Evolutionary conservation across 768 basidiomycete species (phyloP).

Genomic region (Paxillus rubicundulus): DNA sequence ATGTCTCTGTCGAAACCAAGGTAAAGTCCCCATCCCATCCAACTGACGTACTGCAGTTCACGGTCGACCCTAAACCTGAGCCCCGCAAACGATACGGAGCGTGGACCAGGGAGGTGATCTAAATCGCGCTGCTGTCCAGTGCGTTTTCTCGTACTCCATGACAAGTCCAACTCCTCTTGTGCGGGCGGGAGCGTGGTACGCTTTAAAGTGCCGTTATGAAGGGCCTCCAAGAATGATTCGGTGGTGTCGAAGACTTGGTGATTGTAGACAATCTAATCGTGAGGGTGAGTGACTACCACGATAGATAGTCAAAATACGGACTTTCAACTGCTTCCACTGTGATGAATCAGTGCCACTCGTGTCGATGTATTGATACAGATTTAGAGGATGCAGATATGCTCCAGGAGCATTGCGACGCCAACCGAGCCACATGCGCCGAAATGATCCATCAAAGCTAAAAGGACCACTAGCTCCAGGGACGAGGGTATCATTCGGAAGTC

Average conservation of each 20-base stretch:
- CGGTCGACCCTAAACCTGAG: slow-evolving; percentile 55
- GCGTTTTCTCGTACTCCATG: slow-evolving; percentile 49
- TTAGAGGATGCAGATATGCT: slow-evolving; percentile 51
- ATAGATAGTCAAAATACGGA: slow-evolving; percentile 9
- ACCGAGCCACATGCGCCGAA: slow-evolving; percentile 53
- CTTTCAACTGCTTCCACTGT: slow-evolving; percentile 53
- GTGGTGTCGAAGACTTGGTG: slow-evolving; percentile 50
- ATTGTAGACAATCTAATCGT: slow-evolving; percentile 52
- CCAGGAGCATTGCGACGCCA: slow-evolving; percentile 51
- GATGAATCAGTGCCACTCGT: slow-evolving; percentile 49
- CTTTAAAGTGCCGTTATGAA: slow-evolving; percentile 49
- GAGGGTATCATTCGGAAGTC: slow-evolving; percentile 49
- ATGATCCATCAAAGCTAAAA: slow-evolving; percentile 58
- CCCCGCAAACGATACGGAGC: slow-evolving; percentile 59
- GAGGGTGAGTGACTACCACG: not conserved
- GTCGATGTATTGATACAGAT: slow-evolving; percentile 59
- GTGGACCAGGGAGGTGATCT: slow-evolving; percentile 64
- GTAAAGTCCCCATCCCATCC: slow-evolving; percentile 67
- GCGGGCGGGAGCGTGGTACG: slow-evolving; percentile 34
- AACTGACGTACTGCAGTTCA: slow-evolving; percentile 52
- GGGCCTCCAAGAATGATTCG: slow-evolving; percentile 53
- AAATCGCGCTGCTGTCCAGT: slow-evolving; percentile 45
- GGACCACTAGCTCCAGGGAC: slow-evolving; percentile 46
- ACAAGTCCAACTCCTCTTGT: slow-evolving; percentile 32
- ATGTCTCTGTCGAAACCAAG: slow-evolving; percentile 66